Percentiles rank a stretch among this genome's conserved stretches.
Evolutionary conservation across 371 early-diverging fungal species (phyloP).

Genomic region (Actinomucor elegans): DNA sequence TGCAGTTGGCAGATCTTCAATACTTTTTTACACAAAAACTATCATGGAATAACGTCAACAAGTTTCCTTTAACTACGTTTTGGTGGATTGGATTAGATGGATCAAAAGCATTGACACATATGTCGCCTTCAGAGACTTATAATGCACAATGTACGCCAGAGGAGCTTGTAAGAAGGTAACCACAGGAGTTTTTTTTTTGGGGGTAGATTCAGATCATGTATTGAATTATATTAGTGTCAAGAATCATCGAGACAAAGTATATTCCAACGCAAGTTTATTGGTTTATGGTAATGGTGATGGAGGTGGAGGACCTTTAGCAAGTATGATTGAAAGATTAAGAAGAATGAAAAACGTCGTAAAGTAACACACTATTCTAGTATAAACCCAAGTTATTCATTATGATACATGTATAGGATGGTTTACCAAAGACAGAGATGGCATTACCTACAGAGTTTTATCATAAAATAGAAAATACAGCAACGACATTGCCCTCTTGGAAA

Average conservation of each 20-base stretch:
- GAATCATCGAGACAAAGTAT: constrained; percentile 82
- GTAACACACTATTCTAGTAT: too few relatives aligned
- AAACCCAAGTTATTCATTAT: too few relatives aligned
- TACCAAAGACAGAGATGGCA: constrained; percentile 70
- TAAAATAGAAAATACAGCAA: constrained; percentile 62
- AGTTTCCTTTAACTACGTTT: constrained; percentile 93
- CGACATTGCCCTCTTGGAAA: constrained; percentile 81
- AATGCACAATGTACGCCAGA: constrained; percentile 40
- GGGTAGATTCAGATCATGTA: too few relatives aligned
- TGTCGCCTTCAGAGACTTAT: constrained; percentile 41
- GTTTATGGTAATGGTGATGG: constrained; percentile 96
- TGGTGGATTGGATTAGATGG: constrained; percentile 58
- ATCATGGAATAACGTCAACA: constrained; percentile 96
- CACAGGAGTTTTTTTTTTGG: too few relatives aligned
- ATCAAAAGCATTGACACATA: constrained; percentile 32
- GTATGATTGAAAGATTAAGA: constrained; percentile 81
- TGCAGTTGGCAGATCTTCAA: constrained; percentile 69
- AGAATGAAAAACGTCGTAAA: constrained; percentile 74
- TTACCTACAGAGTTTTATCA: constrained; percentile 79
- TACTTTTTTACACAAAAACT: constrained; percentile 97
- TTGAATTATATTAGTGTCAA: too few relatives aligned
- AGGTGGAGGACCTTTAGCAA: constrained; percentile 88
- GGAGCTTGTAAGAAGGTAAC: constrained; percentile 27
- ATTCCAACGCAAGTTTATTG: constrained; percentile 80
- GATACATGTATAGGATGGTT: constrained; percentile 73